phyloP scores from a whole-genome alignment of 2,329 filamentous ascomycete species.

The Colletotrichum paranaense region DNA sequence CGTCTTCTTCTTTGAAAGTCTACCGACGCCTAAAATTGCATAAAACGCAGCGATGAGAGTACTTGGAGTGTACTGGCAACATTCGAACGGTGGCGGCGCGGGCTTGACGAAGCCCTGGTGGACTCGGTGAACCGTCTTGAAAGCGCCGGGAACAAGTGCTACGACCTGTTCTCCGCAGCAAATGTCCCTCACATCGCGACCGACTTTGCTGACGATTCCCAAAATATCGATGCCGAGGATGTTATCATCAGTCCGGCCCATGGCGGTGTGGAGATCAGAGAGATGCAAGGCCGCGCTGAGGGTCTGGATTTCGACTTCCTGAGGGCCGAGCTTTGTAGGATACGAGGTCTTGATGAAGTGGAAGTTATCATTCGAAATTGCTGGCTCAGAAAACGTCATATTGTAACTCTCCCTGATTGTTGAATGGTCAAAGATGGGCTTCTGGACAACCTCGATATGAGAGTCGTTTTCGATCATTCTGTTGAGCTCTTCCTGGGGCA shows the following conservation, averaged over 20 bases:
- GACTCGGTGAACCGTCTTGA: constrained; percentile 48
- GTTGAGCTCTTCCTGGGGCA: constrained; percentile 54
- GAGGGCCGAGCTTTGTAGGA: constrained; percentile 37
- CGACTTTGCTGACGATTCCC: constrained; percentile 50
- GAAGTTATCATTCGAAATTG: constrained; percentile 40
- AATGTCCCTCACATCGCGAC: constrained; percentile 46
- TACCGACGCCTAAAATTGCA: constrained; percentile 46
- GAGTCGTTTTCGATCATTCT: constrained; percentile 51
- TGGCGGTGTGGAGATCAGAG: constrained; percentile 49
- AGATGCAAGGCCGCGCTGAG: constrained; percentile 47
- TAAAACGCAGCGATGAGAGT: constrained; percentile 56
- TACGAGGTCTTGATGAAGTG: constrained; percentile 38
- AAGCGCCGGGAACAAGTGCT: constrained; percentile 49
- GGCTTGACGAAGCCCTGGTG: constrained; percentile 50
- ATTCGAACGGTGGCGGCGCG: neutral
- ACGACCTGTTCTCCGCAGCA: constrained; percentile 54
- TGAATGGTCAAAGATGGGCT: neutral
- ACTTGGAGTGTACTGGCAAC: constrained; percentile 44
- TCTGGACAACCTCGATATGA: neutral
- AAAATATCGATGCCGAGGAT: constrained; percentile 54
- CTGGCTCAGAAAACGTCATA: constrained; percentile 42
- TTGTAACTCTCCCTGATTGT: constrained; percentile 9
- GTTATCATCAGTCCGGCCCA: constrained; percentile 46
- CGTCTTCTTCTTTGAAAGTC: constrained; percentile 41
- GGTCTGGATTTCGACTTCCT: constrained; percentile 55